Evolutionary conservation across 2,329 filamentous ascomycete species (phyloP), one percentile per base, ranked within the genome.

Genomic region (Fusarium sambucinum): DNA sequence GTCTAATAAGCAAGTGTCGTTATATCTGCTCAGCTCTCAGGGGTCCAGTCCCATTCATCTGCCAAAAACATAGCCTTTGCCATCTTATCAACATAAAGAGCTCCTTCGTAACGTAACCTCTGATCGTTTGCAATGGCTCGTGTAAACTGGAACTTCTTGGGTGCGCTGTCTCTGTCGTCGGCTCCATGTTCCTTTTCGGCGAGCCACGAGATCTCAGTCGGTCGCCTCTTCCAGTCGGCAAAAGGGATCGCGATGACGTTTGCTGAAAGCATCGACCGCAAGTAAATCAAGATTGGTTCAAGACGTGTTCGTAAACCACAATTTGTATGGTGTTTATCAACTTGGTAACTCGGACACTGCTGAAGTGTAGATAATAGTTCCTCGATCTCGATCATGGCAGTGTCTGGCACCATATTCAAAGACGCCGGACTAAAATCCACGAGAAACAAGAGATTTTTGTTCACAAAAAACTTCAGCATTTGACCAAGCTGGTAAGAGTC

Each of bases 401-500:
- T 79, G 60, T 86, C 82, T 4, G 80, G 81, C 9, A 86, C 74
- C 25, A 72, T 59, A 45, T 83, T 80, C 8, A 85, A 73, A 2
- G 85, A 85, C 4, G 76, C 72, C 1, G 85, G 80, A 35, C 84
- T 83, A 66, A 87, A 88, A 73, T 88, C 85, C 9, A 85, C 81
- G 2, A 92, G 78, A 37, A 84, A 86, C 6, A 93, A 73, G 0
- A 92, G 85, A 29, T 85, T 83, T 68, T 88, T 87, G 68, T 84
- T 84, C 16, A 83, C 80, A 35, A 94, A 85, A 77, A 94, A 94
- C 69, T 88, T 89, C 66, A 93, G 79, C 84, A 92, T 92, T 78
- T 94, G 90, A 23, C 91, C 92, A 1, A 94, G 85, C 77, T 94
- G 92, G 73, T 91, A 94, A 3, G 88, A 89, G 79, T 94, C 92